Conservation (phyloP, 78 protist species). For the Tieghemostelium lacteum region DNA sequence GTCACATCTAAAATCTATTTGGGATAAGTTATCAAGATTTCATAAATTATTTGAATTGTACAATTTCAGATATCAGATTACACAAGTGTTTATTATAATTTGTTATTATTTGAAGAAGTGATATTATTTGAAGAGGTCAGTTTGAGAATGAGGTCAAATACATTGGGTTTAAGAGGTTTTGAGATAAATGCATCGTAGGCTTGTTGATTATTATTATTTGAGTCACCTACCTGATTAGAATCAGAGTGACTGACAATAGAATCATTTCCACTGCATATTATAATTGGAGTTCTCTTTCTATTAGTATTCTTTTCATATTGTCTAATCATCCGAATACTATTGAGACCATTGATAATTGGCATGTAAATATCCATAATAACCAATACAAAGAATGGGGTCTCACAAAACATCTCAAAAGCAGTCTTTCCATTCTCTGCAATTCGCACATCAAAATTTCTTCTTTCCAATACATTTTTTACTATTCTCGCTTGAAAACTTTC, state of each 20-base stretch:
- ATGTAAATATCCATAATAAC: slow-evolving; percentile 71
- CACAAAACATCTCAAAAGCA: slow-evolving; percentile 77
- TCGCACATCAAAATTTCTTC: slow-evolving; percentile 75
- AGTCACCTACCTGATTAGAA: neutral
- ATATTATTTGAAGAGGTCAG: no score
- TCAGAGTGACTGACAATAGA: neutral
- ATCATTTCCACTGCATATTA: slow-evolving; percentile 74
- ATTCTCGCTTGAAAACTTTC: slow-evolving; percentile 69
- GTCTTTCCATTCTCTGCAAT: slow-evolving; percentile 57
- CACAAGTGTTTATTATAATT: no score
- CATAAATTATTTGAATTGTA: no score
- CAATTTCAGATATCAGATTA: no score
- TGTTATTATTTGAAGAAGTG: no score
- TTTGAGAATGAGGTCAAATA: slow-evolving; percentile 42
- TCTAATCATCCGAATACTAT: slow-evolving; percentile 52
- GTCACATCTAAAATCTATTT: no score
- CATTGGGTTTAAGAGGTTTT: slow-evolving; percentile 50
- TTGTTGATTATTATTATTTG: neutral
- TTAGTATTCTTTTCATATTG: slow-evolving; percentile 49
- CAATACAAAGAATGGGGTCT: slow-evolving; percentile 40
- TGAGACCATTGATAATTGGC: slow-evolving; percentile 70
- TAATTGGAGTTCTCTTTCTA: slow-evolving; percentile 65
- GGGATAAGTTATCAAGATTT: no score
- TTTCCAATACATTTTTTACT: slow-evolving; percentile 62
- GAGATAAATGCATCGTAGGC: slow-evolving; percentile 55